phyloP scores from a whole-genome alignment of 2,329 filamentous ascomycete genomes.

The Colletotrichum eleusines region DNA sequence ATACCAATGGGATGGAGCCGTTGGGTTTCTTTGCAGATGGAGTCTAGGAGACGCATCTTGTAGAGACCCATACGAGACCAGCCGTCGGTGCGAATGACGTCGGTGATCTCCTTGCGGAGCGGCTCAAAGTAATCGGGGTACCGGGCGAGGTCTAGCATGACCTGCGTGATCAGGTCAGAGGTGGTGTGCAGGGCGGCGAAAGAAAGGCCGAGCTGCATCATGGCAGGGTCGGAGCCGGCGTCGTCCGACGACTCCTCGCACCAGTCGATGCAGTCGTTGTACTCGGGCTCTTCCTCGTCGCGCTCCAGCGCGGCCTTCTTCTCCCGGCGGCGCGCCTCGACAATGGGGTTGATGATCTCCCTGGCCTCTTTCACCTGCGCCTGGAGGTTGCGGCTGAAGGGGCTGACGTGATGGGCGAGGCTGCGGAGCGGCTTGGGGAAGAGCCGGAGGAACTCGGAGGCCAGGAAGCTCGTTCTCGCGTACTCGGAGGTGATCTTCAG shows the following conservation, averaged over 20 bases:
- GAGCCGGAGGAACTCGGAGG: constrained; percentile 35
- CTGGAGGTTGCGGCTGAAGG: constrained; percentile 37
- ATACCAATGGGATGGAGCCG: constrained; percentile 32
- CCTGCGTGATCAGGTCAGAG: constrained; percentile 42
- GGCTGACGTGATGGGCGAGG: constrained; percentile 41
- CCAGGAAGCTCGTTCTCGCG: constrained; percentile 28
- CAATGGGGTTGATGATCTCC: constrained; percentile 40
- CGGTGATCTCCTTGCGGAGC: constrained; percentile 44
- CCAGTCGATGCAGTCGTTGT: constrained; percentile 46
- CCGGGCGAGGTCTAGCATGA: constrained; percentile 43
- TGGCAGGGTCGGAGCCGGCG: constrained; percentile 36
- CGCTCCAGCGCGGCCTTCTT: constrained; percentile 36
- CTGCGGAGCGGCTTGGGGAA: constrained; percentile 42
- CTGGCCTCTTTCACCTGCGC: constrained; percentile 24
- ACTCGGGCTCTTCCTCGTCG: constrained; percentile 30
- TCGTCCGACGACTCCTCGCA: constrained; percentile 34
- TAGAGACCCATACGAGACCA: constrained; percentile 36
- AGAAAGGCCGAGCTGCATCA: constrained; percentile 43
- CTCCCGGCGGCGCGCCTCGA: constrained; percentile 38
- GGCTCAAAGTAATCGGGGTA: constrained; percentile 44
- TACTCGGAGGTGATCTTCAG: constrained; percentile 41
- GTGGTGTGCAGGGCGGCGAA: constrained; percentile 46
- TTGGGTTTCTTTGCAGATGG: constrained; percentile 36
- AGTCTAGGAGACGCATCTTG: constrained; percentile 38
- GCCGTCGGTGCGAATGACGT: constrained; percentile 42